Evolutionary conservation across 441 rosid genomes (phyloP), one percentile per base, ranked within the genome.

Genomic region (Populus hybrid): DNA sequence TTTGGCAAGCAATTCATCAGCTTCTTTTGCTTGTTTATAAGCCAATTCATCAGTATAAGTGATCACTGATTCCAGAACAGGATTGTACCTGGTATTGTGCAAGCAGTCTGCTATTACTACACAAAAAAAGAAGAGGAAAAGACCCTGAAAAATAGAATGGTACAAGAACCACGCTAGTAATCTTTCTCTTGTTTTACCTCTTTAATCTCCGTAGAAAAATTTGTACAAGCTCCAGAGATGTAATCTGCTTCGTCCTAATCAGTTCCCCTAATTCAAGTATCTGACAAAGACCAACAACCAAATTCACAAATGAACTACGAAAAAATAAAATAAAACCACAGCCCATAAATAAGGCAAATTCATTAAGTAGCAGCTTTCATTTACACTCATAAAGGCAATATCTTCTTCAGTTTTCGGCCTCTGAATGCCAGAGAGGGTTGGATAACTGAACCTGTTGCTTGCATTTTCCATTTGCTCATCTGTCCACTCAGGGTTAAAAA

Each of bases 201-300:
- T 87, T 95, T 72, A 92, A 85, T 79, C 92, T 88, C 80, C 78
- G 57, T 66, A 93, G 87, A 81, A 89, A 95, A 70, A 90, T 84
- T 76, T 67, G 61, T 23, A 92, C 86, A 46, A 93, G 97, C 81
- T 91, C 91, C 81, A 79, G 71, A 8, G 98, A 93, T 53, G 94
- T 91, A 78, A 95, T 79, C 83, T 93, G 89, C 73, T 81, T 88
- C 6, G 91, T 88, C 91, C 82, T 91, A 72, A 95, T 86, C 71
- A 93, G 94, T 75, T 85, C 90, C 79, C 97, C 97, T 19, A 93
- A 84, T 87, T 93, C 95, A 84, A 90, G 85, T 82, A 95, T 85
- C 98, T 94, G 88, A 53, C 18, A 35, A 84, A 73, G 53, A 78
- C 38, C 26, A n/a, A 70, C 26, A n/a, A 70, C 35, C 32, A 70